Base-by-base conservation (phyloP, 1,139 yeast genomes). In the Zygosaccharomyces sapae region DNA sequence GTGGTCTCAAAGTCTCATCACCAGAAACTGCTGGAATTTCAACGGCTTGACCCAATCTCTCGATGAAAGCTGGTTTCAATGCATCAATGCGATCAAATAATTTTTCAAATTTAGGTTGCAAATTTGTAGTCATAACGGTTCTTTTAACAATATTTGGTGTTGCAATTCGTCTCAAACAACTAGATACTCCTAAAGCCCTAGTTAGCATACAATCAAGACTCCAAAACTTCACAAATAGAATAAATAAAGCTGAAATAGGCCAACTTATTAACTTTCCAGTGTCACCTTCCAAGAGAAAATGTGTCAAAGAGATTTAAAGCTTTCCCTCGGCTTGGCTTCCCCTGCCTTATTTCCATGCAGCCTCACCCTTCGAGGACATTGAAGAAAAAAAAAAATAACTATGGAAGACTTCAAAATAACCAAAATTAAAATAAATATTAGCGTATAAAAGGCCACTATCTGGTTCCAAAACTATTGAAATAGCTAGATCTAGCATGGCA, bases 11-110 rank as follows among this genome's bases (percentile, higher is more conserved):
- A 12, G 80, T 68, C 63, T 89, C 95, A 67, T 92, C 98, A 34
- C 89, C 82, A 7, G 97, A 89, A 34, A 94, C 97, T 4, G 97
- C 90, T 44, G 96, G 95, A 59, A 92, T 94, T 49, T 88, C 86
- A 44, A 94, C 89, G 8, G 97, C 97, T 48, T 83, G 74, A 42
- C 80, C 70, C 53, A 92, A 76, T 58, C 94, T 74, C 50, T 77
- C 72, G 55, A 85, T 79, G 71, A 82, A 85, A 50, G 74, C 69
- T 1, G 88, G 86, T 65, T 83, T 80, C 63, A 83, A 75, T 61
- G 80, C 85, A 56, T 83, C 87, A 58, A 85, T 81, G 61, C 81
- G 79, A 34, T 70, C 67, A 65, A 81, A 83, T 30, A 65, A 44
- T 31, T 56, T 56, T 22, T 55, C 57, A 36, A 62, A 59, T 24